phyloP scores from a whole-genome alignment of 148 eudicot genomes.

The Suaeda aralocaspica region DNA sequence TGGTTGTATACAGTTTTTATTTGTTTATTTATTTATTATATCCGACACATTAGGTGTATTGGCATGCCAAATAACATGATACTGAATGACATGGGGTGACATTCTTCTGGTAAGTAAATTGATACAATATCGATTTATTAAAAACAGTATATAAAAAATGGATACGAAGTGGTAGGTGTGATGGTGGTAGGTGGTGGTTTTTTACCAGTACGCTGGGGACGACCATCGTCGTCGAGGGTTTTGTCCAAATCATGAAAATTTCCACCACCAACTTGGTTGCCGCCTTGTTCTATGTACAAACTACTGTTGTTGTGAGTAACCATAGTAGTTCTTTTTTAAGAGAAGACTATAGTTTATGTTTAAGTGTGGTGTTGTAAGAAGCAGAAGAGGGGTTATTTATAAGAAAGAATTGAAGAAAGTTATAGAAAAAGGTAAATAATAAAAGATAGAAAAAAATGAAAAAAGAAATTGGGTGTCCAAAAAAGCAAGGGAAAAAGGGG shows the following conservation, averaged over 20 bases:
- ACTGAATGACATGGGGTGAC: no score
- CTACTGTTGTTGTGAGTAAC: neutral
- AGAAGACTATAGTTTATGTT: neutral
- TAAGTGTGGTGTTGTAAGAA: neutral
- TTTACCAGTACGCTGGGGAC: slow-evolving; percentile 28
- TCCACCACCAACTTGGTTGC: neutral
- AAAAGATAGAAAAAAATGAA: neutral
- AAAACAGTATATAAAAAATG: no score
- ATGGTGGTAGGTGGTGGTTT: neutral
- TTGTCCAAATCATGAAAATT: slow-evolving; percentile 15
- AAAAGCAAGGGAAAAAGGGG: slow-evolving; percentile 12
- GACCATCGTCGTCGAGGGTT: slow-evolving; percentile 32
- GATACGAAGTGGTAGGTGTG: no score
- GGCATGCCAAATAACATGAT: no score
- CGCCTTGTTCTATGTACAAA: slow-evolving; percentile 25
- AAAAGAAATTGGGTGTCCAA: slow-evolving; percentile 3
- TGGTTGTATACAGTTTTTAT: no score
- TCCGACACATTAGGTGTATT: no score
- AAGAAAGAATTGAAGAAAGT: neutral
- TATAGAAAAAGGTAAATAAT: no score
- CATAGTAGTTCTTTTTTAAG: slow-evolving; percentile 1
- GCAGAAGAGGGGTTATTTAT: neutral
- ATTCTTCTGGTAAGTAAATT: neutral
- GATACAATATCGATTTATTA: no score
- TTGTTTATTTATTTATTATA: no score